A percentile compares a stretch with the other conserved stretches of the same genome.
These are phyloP conservation scores for Acer negundo DNA, from an alignment of 345 rosid genomes.

Conservation along the genomic window DNA sequence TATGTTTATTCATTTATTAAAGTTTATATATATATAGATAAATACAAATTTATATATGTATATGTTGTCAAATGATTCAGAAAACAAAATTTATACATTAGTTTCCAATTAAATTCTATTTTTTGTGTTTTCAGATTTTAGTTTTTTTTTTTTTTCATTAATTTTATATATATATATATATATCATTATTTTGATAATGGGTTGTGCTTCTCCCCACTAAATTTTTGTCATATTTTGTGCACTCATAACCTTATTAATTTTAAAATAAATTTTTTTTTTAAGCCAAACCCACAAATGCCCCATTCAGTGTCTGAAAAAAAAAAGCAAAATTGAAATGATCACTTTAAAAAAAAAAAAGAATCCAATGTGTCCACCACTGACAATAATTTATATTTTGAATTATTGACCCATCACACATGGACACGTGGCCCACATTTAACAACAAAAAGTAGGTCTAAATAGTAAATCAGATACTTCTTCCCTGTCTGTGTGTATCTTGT, in stretches of 20 bases:
- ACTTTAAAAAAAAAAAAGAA: background rate
- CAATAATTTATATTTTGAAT: background rate
- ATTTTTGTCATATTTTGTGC: background rate
- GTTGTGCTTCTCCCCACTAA: background rate
- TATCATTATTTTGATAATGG: background rate
- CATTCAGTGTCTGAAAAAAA: background rate
- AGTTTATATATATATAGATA: too few species aligned
- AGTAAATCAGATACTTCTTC: background rate
- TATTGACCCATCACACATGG: constrained; percentile 12
- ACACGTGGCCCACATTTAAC: constrained; percentile 7
- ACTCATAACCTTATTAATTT: background rate
- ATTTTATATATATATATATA: too few species aligned
- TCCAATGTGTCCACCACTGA: constrained; percentile 18
- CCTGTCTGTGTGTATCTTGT: background rate
- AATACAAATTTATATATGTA: too few species aligned
- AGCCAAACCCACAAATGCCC: constrained; percentile 12
- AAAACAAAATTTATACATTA: too few species aligned
- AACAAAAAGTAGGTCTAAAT: background rate
- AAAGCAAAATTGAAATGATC: background rate
- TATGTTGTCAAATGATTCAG: too few species aligned
- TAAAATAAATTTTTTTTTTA: background rate
- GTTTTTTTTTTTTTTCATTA: too few species aligned
- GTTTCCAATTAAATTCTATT: too few species aligned
- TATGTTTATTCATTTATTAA: too few species aligned
- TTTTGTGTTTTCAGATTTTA: too few species aligned